Evolutionary conservation across 164 flowering plant genomes (phyloP), one percentile per base, ranked within the genome.

Genomic region (Nelumbo lutea): DNA sequence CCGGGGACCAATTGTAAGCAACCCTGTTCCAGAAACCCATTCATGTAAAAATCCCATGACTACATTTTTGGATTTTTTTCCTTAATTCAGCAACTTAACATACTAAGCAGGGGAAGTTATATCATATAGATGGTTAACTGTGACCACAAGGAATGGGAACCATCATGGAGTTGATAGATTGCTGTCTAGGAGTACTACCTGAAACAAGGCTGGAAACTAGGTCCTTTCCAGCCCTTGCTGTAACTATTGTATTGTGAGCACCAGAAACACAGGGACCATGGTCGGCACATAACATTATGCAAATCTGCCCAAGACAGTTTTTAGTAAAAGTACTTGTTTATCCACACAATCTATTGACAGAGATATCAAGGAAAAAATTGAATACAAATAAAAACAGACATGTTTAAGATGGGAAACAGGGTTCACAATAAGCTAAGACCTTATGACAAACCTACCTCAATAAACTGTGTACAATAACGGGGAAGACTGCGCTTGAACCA

Each of bases 201-300:
- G 99, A 87, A 55, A 96, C 99, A 59, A 96, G 95, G 67, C 99
- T 85, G 56, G 98, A 96, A 65, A 96, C 96, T 45, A 96, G 85
- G 74, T 96, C 99, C 78, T 96, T 96, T 70, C 98, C 98, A 62
- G 99, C 99, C 68, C 99, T 86, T 68, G 99, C 98, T 39, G 99
- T 96, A 47, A 96, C 98, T 64, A 93, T 96, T 39, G 97, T 83
- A 79, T 93, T 96, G 88, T 96, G 99, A 77, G 99, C 99, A 76
- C 99, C 98, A 75, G 99, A 96, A 68, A 93, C 98, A 72, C 99
- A 96, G 45, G 99, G 99, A 74, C 99, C 99, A 77, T 96, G 99
- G 73, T 96, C 99, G n/a, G 98, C 98, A 82, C 99, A 96, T 68
- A 96, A 72, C 97, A 96, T 93, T 79, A 96, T 77, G 75, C 98